These are phyloP conservation scores for Colletotrichum ledebouriae DNA, from an alignment of 2,329 filamentous ascomycete species.

Conservation along the genomic window DNA sequence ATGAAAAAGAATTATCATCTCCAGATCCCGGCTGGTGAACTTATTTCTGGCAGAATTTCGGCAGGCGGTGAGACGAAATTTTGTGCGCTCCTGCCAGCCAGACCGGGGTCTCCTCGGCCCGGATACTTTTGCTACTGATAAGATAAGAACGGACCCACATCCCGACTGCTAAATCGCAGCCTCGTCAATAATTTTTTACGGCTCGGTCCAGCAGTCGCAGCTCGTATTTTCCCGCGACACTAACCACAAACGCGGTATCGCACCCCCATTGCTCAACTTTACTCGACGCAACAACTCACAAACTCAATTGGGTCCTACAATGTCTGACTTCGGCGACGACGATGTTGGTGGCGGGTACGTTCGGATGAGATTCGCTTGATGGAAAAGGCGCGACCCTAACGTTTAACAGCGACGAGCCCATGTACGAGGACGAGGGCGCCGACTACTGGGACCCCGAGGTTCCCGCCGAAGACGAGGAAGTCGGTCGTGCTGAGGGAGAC, in stretches of 20 bases:
- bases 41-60: conserved; percentile 39
- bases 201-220: conserved; percentile 28
- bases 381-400: conserved; percentile 22
- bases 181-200: conserved; percentile 44
- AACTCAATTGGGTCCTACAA: conserved; percentile 50
- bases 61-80: conserved; percentile 39
- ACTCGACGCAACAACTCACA: background rate
- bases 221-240: conserved; percentile 31
- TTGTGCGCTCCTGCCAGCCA: conserved; percentile 31
- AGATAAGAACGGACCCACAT: conserved; percentile 28
- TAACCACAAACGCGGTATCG: conserved; percentile 16
- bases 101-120: conserved; percentile 35
- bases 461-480: conserved; percentile 66
- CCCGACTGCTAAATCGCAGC: conserved; percentile 37
- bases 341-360: conserved; percentile 48
- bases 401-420: conserved; percentile 72
- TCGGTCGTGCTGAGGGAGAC: conserved; percentile 65
- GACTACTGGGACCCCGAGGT: conserved; percentile 64
- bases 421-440: conserved; percentile 75
- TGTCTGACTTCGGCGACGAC: conserved; percentile 83
- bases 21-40: conserved; percentile 16
- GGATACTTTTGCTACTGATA: conserved; percentile 36
- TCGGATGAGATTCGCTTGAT: conserved; percentile 28
- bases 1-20: conserved; percentile 14
- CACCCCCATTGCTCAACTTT: conserved; percentile 1